Percentiles rank a stretch among this genome's conserved stretches.
phyloP scores from a whole-genome alignment of 176 grass and related monocot species.

The Juncus effusus region DNA sequence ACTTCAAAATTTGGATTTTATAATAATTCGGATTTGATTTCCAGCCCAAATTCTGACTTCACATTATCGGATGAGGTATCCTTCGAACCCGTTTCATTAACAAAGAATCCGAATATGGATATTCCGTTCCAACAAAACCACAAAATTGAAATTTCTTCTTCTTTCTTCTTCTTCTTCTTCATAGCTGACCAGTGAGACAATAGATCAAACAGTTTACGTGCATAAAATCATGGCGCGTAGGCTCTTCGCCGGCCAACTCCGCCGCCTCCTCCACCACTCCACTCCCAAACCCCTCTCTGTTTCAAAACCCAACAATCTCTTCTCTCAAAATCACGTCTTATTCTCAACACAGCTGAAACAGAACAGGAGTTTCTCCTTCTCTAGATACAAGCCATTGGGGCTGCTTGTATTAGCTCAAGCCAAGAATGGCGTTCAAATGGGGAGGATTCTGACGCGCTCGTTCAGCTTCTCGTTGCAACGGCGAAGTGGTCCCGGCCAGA shows the following conservation, averaged over 20 bases:
- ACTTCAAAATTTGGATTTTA: too few relatives aligned
- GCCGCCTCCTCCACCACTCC: slow-evolving; percentile 1
- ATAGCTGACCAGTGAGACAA: too few relatives aligned
- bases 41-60: too few relatives aligned
- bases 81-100: too few relatives aligned
- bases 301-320: neutral
- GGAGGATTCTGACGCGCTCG: slow-evolving; percentile 9
- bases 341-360: slow-evolving; percentile 11
- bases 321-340: slow-evolving; percentile 6
- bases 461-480: slow-evolving; percentile 23
- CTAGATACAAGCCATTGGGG: slow-evolving; percentile 4
- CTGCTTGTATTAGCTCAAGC: slow-evolving; percentile 6
- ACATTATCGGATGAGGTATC: too few relatives aligned
- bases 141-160: too few relatives aligned
- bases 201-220: too few relatives aligned
- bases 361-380: slow-evolving; percentile 4
- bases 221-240: slow-evolving; percentile 14
- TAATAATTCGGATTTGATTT: too few relatives aligned
- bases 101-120: too few relatives aligned
- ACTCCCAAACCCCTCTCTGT: slow-evolving; percentile 2
- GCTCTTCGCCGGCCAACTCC: slow-evolving; percentile 6
- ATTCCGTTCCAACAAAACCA: too few relatives aligned
- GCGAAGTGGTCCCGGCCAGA: slow-evolving; percentile 1
- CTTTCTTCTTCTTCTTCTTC: too few relatives aligned
- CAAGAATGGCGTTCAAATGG: neutral